phyloP scores from a whole-genome alignment of 208 protist species.

The Leishmania gerbilli region DNA sequence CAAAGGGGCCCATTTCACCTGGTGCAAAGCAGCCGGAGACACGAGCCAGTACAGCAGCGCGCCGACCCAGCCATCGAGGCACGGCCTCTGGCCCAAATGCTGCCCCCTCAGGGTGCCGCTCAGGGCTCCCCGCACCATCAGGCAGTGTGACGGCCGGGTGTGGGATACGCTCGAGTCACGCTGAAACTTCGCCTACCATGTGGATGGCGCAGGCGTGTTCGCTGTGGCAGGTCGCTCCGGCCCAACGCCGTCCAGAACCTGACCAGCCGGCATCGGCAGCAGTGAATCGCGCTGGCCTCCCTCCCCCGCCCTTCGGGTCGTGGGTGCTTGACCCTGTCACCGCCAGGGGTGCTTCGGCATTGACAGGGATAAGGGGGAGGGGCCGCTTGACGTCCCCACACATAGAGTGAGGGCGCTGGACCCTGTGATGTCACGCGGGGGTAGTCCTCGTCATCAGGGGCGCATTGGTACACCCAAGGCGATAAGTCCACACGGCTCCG shows the following conservation, averaged over 20 bases:
- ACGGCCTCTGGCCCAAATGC: background rate
- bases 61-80: background rate
- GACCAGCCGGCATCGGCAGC: background rate
- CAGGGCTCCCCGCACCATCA: background rate
- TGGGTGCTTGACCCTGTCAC: background rate
- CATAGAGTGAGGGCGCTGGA: background rate
- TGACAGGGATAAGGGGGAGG: background rate
- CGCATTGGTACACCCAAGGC: background rate
- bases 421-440: background rate
- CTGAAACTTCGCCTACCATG: background rate
- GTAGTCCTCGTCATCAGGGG: background rate
- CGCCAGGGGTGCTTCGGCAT: background rate
- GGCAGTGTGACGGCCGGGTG: background rate
- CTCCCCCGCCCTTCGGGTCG: too few relatives aligned
- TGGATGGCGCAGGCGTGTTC: background rate
- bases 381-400: background rate
- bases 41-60: background rate
- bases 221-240: background rate
- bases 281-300: background rate
- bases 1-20: background rate
- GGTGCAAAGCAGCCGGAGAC: background rate
- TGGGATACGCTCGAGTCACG: background rate
- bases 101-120: too few relatives aligned
- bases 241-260: background rate
- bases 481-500: background rate